Conservation (phyloP, 257 asterid species). For the Voacanga thouarsii region DNA sequence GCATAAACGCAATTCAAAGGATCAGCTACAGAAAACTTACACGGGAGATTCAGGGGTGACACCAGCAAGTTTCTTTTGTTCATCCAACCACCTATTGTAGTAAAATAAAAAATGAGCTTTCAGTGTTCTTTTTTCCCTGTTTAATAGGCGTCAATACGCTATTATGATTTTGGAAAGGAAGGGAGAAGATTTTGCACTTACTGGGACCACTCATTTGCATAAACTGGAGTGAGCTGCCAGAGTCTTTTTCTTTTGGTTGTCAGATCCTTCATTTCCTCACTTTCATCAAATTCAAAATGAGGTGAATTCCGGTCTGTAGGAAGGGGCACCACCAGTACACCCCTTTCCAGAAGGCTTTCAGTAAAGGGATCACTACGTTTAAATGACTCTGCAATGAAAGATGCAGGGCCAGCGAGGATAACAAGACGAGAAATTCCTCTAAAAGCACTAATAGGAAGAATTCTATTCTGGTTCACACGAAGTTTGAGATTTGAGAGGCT, state of each 20-base stretch:
- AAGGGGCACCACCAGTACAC: conserved; percentile 84
- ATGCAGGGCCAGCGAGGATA: conserved; percentile 74
- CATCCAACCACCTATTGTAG: conserved; percentile 80
- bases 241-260: conserved; percentile 64
- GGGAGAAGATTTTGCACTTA: conserved; percentile 37
- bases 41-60: conserved; percentile 89
- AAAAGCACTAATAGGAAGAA: conserved; percentile 63
- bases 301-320: conserved; percentile 60
- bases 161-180: background rate
- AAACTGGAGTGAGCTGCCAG: conserved; percentile 84
- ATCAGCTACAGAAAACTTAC: conserved; percentile 44
- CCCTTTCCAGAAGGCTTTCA: conserved; percentile 70
- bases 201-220: conserved; percentile 66
- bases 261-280: conserved; percentile 50
- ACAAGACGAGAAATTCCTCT: conserved; percentile 95
- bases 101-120: conserved; percentile 4
- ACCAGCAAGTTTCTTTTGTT: conserved; percentile 80
- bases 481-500: conserved; percentile 76
- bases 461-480: conserved; percentile 66
- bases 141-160: background rate
- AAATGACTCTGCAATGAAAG: conserved; percentile 67
- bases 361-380: conserved; percentile 66
- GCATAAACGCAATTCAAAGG: background rate
- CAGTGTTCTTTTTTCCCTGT: background rate
- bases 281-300: conserved; percentile 56